Conservation (phyloP, 768 basidiomycete genomes). For the Tylopilus sp. region DNA sequence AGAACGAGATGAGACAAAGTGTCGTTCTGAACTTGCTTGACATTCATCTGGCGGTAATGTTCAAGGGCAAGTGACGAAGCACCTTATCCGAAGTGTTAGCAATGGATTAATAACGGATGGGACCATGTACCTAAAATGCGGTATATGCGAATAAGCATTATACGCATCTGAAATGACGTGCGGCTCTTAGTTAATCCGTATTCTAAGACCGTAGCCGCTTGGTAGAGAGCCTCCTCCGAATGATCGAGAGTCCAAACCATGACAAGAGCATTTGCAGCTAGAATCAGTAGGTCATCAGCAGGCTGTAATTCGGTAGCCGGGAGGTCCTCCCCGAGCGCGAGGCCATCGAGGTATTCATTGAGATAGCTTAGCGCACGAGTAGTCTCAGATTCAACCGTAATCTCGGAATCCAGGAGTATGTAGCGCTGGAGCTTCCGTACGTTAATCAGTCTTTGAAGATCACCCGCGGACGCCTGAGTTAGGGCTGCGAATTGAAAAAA, state of each 20-base stretch:
- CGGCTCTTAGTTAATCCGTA: slow-evolving; percentile 69
- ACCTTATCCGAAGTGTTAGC: slow-evolving; percentile 41
- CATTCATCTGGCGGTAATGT: slow-evolving; percentile 72
- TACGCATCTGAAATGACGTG: slow-evolving; percentile 73
- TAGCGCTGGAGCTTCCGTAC: slow-evolving; percentile 70
- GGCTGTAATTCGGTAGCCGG: slow-evolving; percentile 80
- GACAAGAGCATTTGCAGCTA: slow-evolving; percentile 68
- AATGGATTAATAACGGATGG: not conserved
- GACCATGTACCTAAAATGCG: slow-evolving; percentile 63
- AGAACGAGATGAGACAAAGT: slow-evolving; percentile 84
- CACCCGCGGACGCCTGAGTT: slow-evolving; percentile 45
- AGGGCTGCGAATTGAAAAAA: slow-evolving; percentile 15
- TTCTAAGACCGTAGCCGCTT: slow-evolving; percentile 65
- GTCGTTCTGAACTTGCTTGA: slow-evolving; percentile 87
- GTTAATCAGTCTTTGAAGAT: slow-evolving; percentile 69
- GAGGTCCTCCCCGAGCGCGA: slow-evolving; percentile 63
- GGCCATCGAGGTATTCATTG: slow-evolving; percentile 60
- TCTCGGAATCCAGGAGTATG: slow-evolving; percentile 45
- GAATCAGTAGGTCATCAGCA: slow-evolving; percentile 77
- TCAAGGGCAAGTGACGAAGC: slow-evolving; percentile 70
- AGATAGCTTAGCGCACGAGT: slow-evolving; percentile 50
- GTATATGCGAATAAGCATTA: slow-evolving; percentile 79
- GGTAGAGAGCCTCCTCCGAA: slow-evolving; percentile 58
- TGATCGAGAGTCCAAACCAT: slow-evolving; percentile 56
- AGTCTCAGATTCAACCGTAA: slow-evolving; percentile 56